These are phyloP conservation scores for Syncephalastrum racemosum DNA, from an alignment of 371 early-diverging fungal genomes.

Conservation along the genomic window DNA sequence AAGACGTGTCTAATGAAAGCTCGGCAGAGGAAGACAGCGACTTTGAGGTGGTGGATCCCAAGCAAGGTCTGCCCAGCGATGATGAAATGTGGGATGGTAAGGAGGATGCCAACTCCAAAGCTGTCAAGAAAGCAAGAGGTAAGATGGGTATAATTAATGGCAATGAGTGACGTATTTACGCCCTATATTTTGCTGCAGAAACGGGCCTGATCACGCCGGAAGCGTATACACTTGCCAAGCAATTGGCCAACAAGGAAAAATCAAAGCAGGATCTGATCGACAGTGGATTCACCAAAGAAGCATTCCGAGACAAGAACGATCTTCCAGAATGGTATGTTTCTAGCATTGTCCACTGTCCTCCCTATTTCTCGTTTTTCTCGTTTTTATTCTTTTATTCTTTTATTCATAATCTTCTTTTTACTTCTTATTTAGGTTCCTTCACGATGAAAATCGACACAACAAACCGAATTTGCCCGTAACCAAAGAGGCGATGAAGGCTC, in stretches of 20 bases:
- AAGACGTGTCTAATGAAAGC: slow-evolving; percentile 33
- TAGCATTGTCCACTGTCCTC: too few relatives aligned
- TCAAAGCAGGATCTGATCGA: slow-evolving; percentile 81
- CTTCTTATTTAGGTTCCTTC: slow-evolving; percentile 57
- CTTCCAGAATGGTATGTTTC: slow-evolving; percentile 76
- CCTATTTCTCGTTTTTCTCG: not conserved
- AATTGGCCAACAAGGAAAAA: slow-evolving; percentile 76
- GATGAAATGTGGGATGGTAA: slow-evolving; percentile 68
- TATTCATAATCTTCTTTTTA: too few relatives aligned
- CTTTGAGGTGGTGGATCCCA: slow-evolving; percentile 60
- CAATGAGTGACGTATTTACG: slow-evolving; percentile 1
- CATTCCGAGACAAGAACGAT: slow-evolving; percentile 83
- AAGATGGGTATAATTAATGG: slow-evolving; percentile 5
- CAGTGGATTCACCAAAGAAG: slow-evolving; percentile 86
- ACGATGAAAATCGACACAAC: slow-evolving; percentile 90
- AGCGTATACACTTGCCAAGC: slow-evolving; percentile 87
- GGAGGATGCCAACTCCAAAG: slow-evolving; percentile 70
- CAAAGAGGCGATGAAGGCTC: slow-evolving; percentile 90
- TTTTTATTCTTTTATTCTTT: too few relatives aligned
- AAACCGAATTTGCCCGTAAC: slow-evolving; percentile 88
- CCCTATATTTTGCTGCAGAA: slow-evolving; percentile 25
- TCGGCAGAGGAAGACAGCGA: slow-evolving; percentile 54
- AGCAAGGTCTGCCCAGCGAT: slow-evolving; percentile 55
- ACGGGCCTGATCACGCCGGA: slow-evolving; percentile 75
- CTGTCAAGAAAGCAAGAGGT: slow-evolving; percentile 55